A percentile compares a stretch with the other conserved stretches of the same genome.
Conservation (phyloP, 169 alveolate species). For the Plasmodium vinckei region DNA sequence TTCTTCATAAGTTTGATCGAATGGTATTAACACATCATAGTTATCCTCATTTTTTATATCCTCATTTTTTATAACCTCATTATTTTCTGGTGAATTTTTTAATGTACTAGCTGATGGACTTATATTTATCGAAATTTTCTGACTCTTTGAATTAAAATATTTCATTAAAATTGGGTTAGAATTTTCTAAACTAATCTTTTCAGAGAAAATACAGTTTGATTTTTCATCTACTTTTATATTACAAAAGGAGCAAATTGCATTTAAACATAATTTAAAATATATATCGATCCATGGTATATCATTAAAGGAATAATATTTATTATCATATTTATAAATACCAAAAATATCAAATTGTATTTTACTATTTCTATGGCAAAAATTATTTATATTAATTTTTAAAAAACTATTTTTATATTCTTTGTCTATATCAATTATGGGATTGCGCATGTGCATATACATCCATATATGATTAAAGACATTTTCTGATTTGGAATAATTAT, state of each 20-base stretch:
- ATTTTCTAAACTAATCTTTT: slow-evolving; percentile 12
- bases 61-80: not conserved
- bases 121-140: not conserved
- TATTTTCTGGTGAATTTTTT: not conserved
- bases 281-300: slow-evolving; percentile 62
- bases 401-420: slow-evolving; percentile 14
- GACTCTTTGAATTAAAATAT: slow-evolving; percentile 10
- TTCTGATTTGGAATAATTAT: slow-evolving; percentile 10
- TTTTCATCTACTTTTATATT: slow-evolving; percentile 12
- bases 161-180: slow-evolving; percentile 29
- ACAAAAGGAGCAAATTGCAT: slow-evolving; percentile 50
- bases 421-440: slow-evolving; percentile 33
- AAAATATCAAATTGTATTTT: slow-evolving; percentile 34
- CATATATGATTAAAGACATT: slow-evolving; percentile 14
- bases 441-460: slow-evolving; percentile 42
- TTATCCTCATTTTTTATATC: not conserved
- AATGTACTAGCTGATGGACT: not conserved
- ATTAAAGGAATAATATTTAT: slow-evolving; percentile 11
- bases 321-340: slow-evolving; percentile 25
- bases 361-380: slow-evolving; percentile 15
- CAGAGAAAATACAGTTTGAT: slow-evolving; percentile 15
- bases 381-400: slow-evolving; percentile 36
- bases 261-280: slow-evolving; percentile 47
- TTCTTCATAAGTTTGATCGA: not conserved
- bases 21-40: not conserved